Conservation (phyloP, 1,139 yeast species). For the Zhuliangozyma parablackwelliae region DNA sequence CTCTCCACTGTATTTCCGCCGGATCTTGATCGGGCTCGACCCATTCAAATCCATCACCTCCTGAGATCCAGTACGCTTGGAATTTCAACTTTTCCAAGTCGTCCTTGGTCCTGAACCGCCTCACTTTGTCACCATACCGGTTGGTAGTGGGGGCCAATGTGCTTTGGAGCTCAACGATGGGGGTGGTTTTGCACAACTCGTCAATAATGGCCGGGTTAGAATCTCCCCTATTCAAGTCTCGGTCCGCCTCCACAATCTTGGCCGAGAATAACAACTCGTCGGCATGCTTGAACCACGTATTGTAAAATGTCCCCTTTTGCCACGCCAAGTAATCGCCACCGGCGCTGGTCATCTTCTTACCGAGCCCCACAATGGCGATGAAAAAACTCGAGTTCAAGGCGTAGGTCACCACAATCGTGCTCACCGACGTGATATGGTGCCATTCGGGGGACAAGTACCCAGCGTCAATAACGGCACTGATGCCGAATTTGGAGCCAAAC, state of each 20-base stretch:
- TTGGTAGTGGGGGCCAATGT: constrained; percentile 31
- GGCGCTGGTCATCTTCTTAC: constrained; percentile 40
- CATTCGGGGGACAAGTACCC: constrained; percentile 31
- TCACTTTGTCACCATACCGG: constrained; percentile 36
- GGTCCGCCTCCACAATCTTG: constrained; percentile 62
- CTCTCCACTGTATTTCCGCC: constrained; percentile 58
- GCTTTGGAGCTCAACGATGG: constrained; percentile 16
- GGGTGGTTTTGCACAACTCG: constrained; percentile 33
- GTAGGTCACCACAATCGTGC: constrained; percentile 62
- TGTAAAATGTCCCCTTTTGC: constrained; percentile 63
- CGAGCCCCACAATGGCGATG: constrained; percentile 55
- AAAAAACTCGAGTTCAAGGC: constrained; percentile 58
- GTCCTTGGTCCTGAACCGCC: constrained; percentile 39
- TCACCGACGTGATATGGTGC: constrained; percentile 48
- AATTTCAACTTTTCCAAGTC: constrained; percentile 51
- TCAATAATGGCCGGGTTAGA: constrained; percentile 30
- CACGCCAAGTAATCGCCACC: constrained; percentile 60
- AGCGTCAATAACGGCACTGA: constrained; percentile 30
- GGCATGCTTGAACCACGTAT: constrained; percentile 61
- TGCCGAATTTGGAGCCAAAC: constrained; percentile 35
- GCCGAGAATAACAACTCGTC: constrained; percentile 69
- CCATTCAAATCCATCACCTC: constrained; percentile 77
- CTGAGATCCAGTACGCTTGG: constrained; percentile 74
- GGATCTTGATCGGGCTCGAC: constrained; percentile 81
- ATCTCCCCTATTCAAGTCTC: constrained; percentile 40